Conservation (phyloP, 1,284 basidiomycete species). For the Apiotrichum veenhuisii region DNA sequence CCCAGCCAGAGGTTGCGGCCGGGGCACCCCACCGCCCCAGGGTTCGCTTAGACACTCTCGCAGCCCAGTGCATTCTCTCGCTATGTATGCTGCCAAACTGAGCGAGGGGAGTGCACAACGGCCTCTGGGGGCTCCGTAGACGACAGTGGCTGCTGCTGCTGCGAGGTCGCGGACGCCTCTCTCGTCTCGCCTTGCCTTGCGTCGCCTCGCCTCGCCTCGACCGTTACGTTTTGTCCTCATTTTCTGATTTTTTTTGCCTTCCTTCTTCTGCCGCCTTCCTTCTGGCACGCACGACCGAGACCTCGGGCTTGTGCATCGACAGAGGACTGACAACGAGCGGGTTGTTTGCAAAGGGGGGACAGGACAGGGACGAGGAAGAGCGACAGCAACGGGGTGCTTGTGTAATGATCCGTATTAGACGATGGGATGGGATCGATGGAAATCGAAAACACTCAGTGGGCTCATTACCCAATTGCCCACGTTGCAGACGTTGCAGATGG, state of each 20-base stretch:
- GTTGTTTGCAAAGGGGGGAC: neutral
- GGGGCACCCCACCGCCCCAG: neutral
- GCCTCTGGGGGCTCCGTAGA: neutral
- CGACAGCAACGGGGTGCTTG: too few species aligned
- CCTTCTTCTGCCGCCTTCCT: neutral
- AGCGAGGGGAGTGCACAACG: too few species aligned
- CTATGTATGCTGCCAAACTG: too few species aligned
- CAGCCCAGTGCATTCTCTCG: too few species aligned
- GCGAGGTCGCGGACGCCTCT: neutral
- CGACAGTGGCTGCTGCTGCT: too few species aligned
- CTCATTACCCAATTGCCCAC: neutral
- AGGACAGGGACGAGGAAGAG: neutral
- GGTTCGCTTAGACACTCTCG: neutral
- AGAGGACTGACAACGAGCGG: neutral
- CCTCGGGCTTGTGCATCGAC: too few species aligned
- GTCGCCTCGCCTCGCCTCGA: too few species aligned
- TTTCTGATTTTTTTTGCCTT: neutral
- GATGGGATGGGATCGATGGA: too few species aligned
- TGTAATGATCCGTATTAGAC: too few species aligned
- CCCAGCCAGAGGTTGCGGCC: too few species aligned
- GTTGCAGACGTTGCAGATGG: neutral
- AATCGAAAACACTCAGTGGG: neutral
- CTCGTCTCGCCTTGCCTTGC: neutral
- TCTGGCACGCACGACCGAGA: too few species aligned
- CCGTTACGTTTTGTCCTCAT: neutral